Evolutionary conservation across 768 basidiomycete genomes (phyloP), one percentile per base, ranked within the genome.

Genomic region (Trametes maxima): DNA sequence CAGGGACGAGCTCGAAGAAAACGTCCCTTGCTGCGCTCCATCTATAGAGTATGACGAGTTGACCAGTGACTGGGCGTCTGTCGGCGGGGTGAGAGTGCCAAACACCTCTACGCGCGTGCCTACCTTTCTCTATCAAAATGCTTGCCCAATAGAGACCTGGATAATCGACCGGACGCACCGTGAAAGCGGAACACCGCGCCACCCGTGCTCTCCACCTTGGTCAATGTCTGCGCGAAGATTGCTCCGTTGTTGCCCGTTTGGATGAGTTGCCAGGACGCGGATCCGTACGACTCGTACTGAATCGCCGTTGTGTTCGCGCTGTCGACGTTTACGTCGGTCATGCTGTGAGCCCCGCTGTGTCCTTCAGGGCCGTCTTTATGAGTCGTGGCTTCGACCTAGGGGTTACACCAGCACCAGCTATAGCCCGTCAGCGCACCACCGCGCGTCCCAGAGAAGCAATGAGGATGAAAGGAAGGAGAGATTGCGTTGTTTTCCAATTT

Each of bases 41-140:
- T 66, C 63, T n/a, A 63, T 36, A 19, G 59, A 35, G 43, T 69
- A 67, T 3, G 59, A 54, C 16, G 68, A 67, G 7, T 53, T 19
- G 33, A 54, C 50, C 2, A 57, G 50, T 24, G 59, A 24, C 14
- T 48, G 56, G 5, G 45, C 49, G n/a, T 53, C 48, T 4, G 49
- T 40, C 14, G 24, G 25, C 25, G 50, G 36, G 7, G 25, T 25
- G 35, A 69, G 43, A n/a, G 59, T 51, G 24, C 68, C 68, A 22
- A 59, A 69, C 10, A 69, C 66, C 11, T 47, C 50, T 19, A 69
- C 46, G n/a, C 49, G 50, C 28, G 57, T 59, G 16, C 68, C 67
- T 65, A 42, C 52, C 28, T 10, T 21, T n/a, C 35, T 22, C 7
- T 19, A 37, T 10, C 28, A 39, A 3, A 43, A 25, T 16, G 51